Evolutionary conservation across 768 basidiomycete species (phyloP).

Genomic region (Austroboletus eburneus): DNA sequence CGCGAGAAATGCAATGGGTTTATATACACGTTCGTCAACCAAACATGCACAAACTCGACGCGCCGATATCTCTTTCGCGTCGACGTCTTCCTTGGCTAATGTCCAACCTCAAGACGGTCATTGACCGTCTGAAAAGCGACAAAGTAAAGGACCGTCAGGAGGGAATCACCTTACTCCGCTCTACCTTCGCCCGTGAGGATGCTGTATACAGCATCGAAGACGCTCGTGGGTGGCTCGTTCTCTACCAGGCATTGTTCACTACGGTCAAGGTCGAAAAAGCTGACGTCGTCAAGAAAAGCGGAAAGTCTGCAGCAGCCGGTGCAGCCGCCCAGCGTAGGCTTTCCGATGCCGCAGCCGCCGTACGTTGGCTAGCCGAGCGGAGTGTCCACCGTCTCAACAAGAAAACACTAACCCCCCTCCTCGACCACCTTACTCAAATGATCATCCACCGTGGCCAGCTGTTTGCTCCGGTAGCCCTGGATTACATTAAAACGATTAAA

Average conservation of each 20-base stretch:
- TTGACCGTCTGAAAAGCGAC: constrained; percentile 52
- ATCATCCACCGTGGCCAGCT: constrained; percentile 53
- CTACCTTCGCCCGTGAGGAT: constrained; percentile 46
- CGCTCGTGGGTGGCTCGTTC: constrained; percentile 52
- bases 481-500: constrained; percentile 78
- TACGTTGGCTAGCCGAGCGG: constrained; percentile 73
- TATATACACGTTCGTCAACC: constrained; percentile 19
- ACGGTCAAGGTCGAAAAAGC: constrained; percentile 61
- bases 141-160: constrained; percentile 71
- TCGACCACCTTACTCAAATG: constrained; percentile 60
- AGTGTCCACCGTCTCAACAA: constrained; percentile 53
- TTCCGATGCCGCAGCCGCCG: constrained; percentile 55
- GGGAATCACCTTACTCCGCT: constrained; percentile 50
- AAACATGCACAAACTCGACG: constrained; percentile 29
- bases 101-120: constrained; percentile 43
- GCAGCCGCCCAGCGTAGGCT: constrained; percentile 57
- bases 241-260: constrained; percentile 72
- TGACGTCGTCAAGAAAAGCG: constrained; percentile 38
- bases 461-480: constrained; percentile 60
- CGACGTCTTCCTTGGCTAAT: constrained; percentile 17
- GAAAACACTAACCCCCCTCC: constrained; percentile 50
- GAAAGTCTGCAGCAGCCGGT: constrained; percentile 38
- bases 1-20: constrained; percentile 3
- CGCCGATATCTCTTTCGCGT: constrained; percentile 18
- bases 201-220: constrained; percentile 38